phyloP scores from a whole-genome alignment of 2,329 filamentous ascomycete genomes.

The Aureobasidium sp. region DNA sequence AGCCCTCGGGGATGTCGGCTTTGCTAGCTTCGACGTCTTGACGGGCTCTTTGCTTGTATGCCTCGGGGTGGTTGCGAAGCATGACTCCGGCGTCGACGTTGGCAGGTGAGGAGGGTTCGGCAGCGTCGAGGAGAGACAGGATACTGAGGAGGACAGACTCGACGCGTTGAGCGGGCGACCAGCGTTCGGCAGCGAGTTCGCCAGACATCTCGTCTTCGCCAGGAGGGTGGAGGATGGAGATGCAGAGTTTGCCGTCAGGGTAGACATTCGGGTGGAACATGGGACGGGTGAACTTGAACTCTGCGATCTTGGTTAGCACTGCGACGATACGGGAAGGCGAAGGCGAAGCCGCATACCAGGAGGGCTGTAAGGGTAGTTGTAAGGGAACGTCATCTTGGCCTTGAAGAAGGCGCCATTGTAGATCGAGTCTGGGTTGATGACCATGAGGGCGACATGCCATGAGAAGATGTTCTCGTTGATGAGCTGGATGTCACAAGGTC shows the following conservation, averaged over 20 bases:
- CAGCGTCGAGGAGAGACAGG: conserved; percentile 82
- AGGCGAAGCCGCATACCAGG: conserved; percentile 45
- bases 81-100: conserved; percentile 89
- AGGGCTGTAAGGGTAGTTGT: conserved; percentile 82
- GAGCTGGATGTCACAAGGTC: conserved; percentile 42
- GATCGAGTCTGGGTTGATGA: conserved; percentile 82
- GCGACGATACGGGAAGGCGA: background rate
- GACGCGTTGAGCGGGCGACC: conserved; percentile 87
- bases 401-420: conserved; percentile 94
- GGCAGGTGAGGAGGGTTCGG: conserved; percentile 85
- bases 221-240: conserved; percentile 88
- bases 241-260: conserved; percentile 80
- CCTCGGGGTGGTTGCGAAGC: conserved; percentile 61
- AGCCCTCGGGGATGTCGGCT: conserved; percentile 68
- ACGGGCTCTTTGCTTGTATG: conserved; percentile 62
- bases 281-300: conserved; percentile 72
- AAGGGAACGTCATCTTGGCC: conserved; percentile 77
- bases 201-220: conserved; percentile 91
- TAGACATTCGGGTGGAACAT: conserved; percentile 95
- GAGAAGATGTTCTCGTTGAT: conserved; percentile 75
- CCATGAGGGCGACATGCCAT: conserved; percentile 83
- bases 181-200: conserved; percentile 80
- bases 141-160: conserved; percentile 93
- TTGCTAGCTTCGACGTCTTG: conserved; percentile 65
- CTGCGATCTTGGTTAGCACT: conserved; percentile 28